Evolutionary conservation across 1,284 basidiomycete species (phyloP).

Genomic region (Meripilus lineatus): DNA sequence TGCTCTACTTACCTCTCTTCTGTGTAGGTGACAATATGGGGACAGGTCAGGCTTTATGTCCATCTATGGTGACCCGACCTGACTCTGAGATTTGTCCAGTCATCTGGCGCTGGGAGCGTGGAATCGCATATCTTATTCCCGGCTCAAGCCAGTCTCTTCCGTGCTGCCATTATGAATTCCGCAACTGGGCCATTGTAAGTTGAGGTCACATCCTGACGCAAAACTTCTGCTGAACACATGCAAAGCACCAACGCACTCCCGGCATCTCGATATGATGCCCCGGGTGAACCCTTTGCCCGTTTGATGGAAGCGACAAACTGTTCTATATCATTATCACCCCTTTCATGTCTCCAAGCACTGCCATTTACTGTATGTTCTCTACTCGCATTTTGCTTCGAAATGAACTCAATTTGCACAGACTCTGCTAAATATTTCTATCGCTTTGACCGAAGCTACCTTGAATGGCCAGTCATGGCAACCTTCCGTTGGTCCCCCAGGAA

Average conservation of each 20-base stretch:
- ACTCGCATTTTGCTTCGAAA: background rate
- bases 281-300: slow-evolving; percentile 48
- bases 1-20: background rate
- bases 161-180: slow-evolving; percentile 51
- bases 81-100: slow-evolving; percentile 28
- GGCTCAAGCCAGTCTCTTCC: slow-evolving; percentile 37
- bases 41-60: slow-evolving; percentile 38
- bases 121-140: slow-evolving; percentile 47
- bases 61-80: background rate
- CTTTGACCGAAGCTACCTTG: slow-evolving; percentile 38
- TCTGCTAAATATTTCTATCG: slow-evolving; percentile 42
- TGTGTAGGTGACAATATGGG: slow-evolving; percentile 54
- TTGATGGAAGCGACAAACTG: slow-evolving; percentile 45
- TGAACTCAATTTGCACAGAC: slow-evolving; percentile 26
- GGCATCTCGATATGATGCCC: slow-evolving; percentile 48
- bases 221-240: background rate
- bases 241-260: slow-evolving; percentile 53
- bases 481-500: slow-evolving; percentile 46
- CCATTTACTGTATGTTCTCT: slow-evolving; percentile 40
- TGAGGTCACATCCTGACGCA: background rate
- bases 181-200: slow-evolving; percentile 49
- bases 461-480: slow-evolving; percentile 61
- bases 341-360: slow-evolving; percentile 43
- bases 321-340: slow-evolving; percentile 31
- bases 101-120: slow-evolving; percentile 52